These are phyloP conservation scores for Xylaria nigripes DNA, from an alignment of 495 filamentous ascomycete genomes.

Conservation along the genomic window DNA sequence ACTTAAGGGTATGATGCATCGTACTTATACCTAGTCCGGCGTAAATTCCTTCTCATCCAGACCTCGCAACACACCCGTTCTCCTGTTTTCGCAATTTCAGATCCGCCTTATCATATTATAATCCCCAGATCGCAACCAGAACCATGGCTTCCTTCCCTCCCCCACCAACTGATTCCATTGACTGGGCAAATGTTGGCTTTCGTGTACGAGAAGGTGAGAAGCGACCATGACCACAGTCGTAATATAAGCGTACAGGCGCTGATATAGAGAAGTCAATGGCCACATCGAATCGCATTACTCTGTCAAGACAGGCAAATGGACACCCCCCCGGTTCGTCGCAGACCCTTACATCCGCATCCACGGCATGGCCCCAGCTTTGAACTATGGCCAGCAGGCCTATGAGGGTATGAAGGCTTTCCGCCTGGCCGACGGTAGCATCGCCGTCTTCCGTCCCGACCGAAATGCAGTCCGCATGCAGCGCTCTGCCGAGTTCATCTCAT, in stretches of 20 bases:
- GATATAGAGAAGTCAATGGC: slow-evolving; percentile 55
- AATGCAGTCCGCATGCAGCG: slow-evolving; percentile 78
- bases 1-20: no score
- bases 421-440: slow-evolving; percentile 53
- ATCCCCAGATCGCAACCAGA: background rate
- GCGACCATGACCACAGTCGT: background rate
- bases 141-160: slow-evolving; percentile 60
- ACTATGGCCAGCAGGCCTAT: slow-evolving; percentile 92
- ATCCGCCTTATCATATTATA: no score
- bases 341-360: slow-evolving; percentile 77
- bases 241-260: slow-evolving; percentile 6
- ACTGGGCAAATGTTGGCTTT: slow-evolving; percentile 91
- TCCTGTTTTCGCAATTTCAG: no score
- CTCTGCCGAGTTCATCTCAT: slow-evolving; percentile 67
- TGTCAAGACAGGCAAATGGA: slow-evolving; percentile 64
- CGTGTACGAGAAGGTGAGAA: slow-evolving; percentile 69
- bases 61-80: no score
- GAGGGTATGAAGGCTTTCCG: slow-evolving; percentile 92
- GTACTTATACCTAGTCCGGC: no score
- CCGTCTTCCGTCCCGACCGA: slow-evolving; percentile 70
- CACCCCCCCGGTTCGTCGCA: slow-evolving; percentile 58
- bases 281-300: slow-evolving; percentile 70
- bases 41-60: no score
- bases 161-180: slow-evolving; percentile 71
- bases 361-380: slow-evolving; percentile 82